These are phyloP conservation scores for Immersiella caudata DNA, from an alignment of 495 filamentous ascomycete genomes.

Conservation along the genomic window DNA sequence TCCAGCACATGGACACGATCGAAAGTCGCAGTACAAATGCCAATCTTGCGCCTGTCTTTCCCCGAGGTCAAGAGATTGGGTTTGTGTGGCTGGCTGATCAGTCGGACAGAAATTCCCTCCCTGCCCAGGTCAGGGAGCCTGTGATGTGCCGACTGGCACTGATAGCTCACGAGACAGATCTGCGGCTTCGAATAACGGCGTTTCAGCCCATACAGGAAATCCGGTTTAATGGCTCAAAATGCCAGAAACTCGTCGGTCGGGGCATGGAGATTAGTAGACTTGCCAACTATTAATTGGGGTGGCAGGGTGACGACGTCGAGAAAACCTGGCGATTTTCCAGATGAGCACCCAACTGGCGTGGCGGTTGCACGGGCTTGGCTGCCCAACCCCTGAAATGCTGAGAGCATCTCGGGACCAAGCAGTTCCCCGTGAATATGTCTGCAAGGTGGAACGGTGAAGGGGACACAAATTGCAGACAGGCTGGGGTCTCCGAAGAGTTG, in stretches of 20 bases:
- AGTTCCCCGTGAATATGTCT: conserved; percentile 9
- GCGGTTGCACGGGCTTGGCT: not conserved
- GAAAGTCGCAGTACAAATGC: not conserved
- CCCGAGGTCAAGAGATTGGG: not conserved
- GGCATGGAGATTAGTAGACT: not conserved
- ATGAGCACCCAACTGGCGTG: not conserved
- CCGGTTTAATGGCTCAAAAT: not conserved
- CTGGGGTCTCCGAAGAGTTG: conserved; percentile 20
- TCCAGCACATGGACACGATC: not conserved
- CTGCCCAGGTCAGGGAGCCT: not conserved
- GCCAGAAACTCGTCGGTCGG: not conserved
- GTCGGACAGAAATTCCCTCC: not conserved
- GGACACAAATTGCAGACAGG: conserved; percentile 15
- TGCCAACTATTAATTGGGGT: not conserved
- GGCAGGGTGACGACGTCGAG: not conserved
- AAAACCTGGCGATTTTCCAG: not conserved
- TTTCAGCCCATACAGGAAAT: conserved; percentile 22
- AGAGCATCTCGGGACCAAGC: not conserved
- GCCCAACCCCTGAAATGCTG: conserved; percentile 1
- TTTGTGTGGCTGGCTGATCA: not conserved
- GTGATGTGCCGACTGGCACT: conserved; percentile 2
- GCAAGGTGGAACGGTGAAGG: conserved; percentile 10
- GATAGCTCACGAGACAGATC: conserved; percentile 30
- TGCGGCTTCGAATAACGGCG: conserved; percentile 23
- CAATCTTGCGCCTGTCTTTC: not conserved